Percentiles rank a stretch among this genome's conserved stretches.
Evolutionary conservation across 345 rosid genomes (phyloP).

Genomic region (Syzygium grande): DNA sequence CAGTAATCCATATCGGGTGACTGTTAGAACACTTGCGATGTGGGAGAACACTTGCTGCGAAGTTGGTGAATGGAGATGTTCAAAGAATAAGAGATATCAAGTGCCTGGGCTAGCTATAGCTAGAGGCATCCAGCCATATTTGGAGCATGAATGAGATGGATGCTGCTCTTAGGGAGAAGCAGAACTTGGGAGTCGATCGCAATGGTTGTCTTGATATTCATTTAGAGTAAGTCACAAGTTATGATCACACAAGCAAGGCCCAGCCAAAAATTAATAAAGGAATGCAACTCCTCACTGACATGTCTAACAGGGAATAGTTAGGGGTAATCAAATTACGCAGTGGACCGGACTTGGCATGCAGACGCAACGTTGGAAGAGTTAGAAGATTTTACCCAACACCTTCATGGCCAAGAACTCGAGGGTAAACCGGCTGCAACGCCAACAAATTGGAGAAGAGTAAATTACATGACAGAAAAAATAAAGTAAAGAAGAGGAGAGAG

Average conservation of each 20-base stretch:
- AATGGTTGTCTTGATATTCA: not conserved
- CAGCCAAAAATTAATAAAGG: not conserved
- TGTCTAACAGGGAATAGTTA: not conserved
- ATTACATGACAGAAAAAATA: not conserved
- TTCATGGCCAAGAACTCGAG: conserved; percentile 18
- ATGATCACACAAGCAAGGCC: not conserved
- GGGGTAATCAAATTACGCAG: not conserved
- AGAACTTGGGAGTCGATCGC: not conserved
- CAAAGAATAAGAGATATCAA: not conserved
- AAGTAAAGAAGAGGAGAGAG: not conserved
- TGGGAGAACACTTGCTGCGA: not conserved
- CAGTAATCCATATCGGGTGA: not conserved
- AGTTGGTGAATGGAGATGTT: not conserved
- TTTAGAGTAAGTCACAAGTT: not conserved
- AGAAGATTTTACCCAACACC: not conserved
- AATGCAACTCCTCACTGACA: not conserved
- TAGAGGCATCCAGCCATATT: not conserved
- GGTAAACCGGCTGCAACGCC: conserved; percentile 31
- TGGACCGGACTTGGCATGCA: not conserved
- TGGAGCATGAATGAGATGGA: not conserved
- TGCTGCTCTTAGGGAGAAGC: not conserved
- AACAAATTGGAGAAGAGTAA: not conserved
- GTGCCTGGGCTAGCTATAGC: not conserved
- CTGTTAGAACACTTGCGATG: not conserved
- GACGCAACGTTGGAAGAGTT: not conserved